These are phyloP conservation scores for Diaporthe sp. DNA, from an alignment of 2,329 filamentous ascomycete genomes.

Conservation along the genomic window DNA sequence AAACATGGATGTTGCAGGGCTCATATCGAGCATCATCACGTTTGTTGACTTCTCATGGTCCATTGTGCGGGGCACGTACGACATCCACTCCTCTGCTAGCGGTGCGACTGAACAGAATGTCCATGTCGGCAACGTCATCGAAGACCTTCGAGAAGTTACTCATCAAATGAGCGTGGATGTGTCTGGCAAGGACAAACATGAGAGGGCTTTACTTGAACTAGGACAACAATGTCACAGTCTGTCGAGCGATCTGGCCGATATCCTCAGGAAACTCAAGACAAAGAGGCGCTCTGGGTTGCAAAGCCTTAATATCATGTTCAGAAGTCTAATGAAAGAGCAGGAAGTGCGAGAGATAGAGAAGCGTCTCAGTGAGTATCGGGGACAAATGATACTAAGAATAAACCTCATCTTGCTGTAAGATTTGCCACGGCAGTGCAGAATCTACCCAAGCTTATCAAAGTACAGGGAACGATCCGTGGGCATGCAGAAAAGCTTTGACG, in stretches of 20 bases:
- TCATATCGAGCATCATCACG: neutral
- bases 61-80: neutral
- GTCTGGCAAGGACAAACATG: neutral
- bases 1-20: neutral
- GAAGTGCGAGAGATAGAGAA: neutral
- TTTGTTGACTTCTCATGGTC: slow-evolving; percentile 11
- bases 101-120: neutral
- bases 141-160: neutral
- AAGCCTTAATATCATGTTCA: neutral
- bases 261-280: neutral
- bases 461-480: neutral
- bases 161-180: neutral
- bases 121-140: neutral
- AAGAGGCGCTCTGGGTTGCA: neutral
- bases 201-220: neutral
- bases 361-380: neutral
- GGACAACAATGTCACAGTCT: neutral
- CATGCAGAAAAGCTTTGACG: neutral
- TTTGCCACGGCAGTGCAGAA: neutral
- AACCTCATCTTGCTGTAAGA: neutral
- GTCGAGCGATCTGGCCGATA: neutral
- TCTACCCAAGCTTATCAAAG: neutral
- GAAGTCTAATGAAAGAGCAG: neutral
- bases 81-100: neutral
- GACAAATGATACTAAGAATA: neutral